phyloP scores from a whole-genome alignment of 768 basidiomycete species.

The Mycena venus region DNA sequence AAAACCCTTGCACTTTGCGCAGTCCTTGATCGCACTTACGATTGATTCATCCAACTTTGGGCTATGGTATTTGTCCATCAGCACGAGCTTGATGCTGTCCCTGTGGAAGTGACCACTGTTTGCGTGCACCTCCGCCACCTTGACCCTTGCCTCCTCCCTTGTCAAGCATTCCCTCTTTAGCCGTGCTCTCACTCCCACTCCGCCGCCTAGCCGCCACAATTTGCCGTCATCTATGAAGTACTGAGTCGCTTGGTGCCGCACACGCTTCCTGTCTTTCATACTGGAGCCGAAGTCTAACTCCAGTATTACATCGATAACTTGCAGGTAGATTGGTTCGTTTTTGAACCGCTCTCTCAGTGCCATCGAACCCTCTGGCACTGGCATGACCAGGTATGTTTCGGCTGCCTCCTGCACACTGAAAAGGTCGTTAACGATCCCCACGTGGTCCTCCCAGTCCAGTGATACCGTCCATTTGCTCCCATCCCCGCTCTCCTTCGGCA shows the following conservation, averaged over 20 bases:
- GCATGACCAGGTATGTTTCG: neutral
- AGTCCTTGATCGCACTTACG: too few species aligned
- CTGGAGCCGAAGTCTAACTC: neutral
- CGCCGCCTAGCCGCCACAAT: too few species aligned
- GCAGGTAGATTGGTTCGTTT: neutral
- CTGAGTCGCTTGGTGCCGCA: too few species aligned
- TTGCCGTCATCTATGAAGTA: too few species aligned
- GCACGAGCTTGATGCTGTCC: slow-evolving; percentile 23
- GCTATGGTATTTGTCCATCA: too few species aligned
- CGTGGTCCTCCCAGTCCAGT: neutral
- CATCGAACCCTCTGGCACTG: too few species aligned
- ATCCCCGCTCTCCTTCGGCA: too few species aligned
- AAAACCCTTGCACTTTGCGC: too few species aligned
- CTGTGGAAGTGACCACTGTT: slow-evolving; percentile 6
- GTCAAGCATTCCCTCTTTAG: slow-evolving; percentile 11
- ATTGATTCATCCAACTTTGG: slow-evolving; percentile 16
- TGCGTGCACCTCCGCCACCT: slow-evolving; percentile 17
- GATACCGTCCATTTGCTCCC: neutral
- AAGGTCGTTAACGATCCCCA: neutral
- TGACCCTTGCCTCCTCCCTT: slow-evolving; percentile 19
- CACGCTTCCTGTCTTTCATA: too few species aligned
- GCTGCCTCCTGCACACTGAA: neutral
- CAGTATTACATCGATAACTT: neutral
- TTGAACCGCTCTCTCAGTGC: neutral
- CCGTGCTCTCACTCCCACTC: too few species aligned